Conservation (phyloP, 2,329 filamentous ascomycete genomes). For the Penicillium sclerotiorum region DNA sequence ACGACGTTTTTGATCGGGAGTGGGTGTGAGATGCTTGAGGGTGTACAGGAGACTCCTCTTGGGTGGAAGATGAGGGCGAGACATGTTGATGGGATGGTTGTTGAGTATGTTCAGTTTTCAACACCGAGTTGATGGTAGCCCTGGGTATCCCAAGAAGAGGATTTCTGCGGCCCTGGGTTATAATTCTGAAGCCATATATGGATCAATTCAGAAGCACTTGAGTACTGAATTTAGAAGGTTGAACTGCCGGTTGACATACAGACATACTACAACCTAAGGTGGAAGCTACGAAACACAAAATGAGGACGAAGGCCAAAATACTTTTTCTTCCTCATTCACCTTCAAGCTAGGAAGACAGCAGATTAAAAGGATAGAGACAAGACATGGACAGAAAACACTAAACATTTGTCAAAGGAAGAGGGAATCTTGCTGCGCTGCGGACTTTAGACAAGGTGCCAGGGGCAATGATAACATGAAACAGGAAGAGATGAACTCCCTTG, state of each 20-base stretch:
- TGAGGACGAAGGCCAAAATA: background rate
- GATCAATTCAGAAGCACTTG: too few species aligned
- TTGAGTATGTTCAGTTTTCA: background rate
- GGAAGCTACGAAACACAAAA: background rate
- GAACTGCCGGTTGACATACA: too few species aligned
- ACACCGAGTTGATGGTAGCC: too few species aligned
- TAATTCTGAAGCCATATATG: too few species aligned
- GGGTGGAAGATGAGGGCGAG: background rate
- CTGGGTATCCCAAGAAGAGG: too few species aligned
- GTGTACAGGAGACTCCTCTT: background rate
- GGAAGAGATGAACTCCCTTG: constrained; percentile 1
- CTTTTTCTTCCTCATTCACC: constrained; percentile 37
- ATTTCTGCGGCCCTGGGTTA: too few species aligned
- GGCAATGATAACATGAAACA: constrained; percentile 23
- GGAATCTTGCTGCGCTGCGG: constrained; percentile 46
- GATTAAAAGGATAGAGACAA: constrained; percentile 29
- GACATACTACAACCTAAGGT: background rate
- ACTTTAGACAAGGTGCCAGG: constrained; percentile 37
- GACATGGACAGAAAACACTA: constrained; percentile 29
- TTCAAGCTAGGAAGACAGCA: constrained; percentile 33
- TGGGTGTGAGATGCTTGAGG: background rate
- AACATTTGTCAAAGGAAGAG: constrained; percentile 41
- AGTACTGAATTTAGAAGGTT: too few species aligned
- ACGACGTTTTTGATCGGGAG: background rate
- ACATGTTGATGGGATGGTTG: background rate